These are phyloP conservation scores for Blastobotrys apis DNA, from an alignment of 1,139 yeast species.

Conservation along the genomic window DNA sequence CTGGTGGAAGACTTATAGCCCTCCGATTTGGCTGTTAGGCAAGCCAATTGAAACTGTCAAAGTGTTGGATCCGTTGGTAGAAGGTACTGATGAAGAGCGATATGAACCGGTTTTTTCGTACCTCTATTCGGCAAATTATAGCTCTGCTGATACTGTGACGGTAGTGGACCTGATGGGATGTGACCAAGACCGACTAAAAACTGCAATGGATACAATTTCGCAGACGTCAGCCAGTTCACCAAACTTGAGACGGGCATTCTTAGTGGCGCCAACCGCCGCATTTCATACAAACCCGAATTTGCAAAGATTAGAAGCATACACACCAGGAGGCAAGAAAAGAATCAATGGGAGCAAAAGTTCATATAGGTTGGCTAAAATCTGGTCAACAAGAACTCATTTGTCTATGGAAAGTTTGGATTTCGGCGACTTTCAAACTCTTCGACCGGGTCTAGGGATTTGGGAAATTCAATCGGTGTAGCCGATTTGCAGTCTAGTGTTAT, in stretches of 20 bases:
- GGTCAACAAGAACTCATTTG: constrained; percentile 26
- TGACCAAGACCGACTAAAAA: constrained; percentile 33
- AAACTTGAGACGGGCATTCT: constrained; percentile 27
- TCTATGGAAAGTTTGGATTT: constrained; percentile 44
- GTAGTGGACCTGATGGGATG: constrained; percentile 59
- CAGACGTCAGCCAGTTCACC: constrained; percentile 16
- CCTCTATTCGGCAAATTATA: constrained; percentile 22
- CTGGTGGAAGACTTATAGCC: constrained; percentile 95
- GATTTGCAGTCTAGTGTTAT: neutral
- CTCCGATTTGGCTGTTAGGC: constrained; percentile 84
- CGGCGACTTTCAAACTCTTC: constrained; percentile 36
- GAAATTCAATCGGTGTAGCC: constrained; percentile 25
- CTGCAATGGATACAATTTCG: constrained; percentile 21
- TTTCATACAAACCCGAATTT: constrained; percentile 26
- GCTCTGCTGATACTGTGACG: constrained; percentile 16
- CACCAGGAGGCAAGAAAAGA: neutral
- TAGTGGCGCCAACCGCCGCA: constrained; percentile 45
- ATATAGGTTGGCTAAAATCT: constrained; percentile 20
- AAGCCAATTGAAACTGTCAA: constrained; percentile 28
- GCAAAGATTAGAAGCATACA: constrained; percentile 1
- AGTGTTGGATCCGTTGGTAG: constrained; percentile 24
- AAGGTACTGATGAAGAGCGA: constrained; percentile 29
- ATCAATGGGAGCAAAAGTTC: constrained; percentile 4
- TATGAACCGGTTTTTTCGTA: constrained; percentile 38
- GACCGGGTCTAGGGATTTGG: constrained; percentile 60